These are phyloP conservation scores for Gryganskiella cystojenkinii DNA, from an alignment of 192 early-diverging fungal genomes.

Conservation along the genomic window DNA sequence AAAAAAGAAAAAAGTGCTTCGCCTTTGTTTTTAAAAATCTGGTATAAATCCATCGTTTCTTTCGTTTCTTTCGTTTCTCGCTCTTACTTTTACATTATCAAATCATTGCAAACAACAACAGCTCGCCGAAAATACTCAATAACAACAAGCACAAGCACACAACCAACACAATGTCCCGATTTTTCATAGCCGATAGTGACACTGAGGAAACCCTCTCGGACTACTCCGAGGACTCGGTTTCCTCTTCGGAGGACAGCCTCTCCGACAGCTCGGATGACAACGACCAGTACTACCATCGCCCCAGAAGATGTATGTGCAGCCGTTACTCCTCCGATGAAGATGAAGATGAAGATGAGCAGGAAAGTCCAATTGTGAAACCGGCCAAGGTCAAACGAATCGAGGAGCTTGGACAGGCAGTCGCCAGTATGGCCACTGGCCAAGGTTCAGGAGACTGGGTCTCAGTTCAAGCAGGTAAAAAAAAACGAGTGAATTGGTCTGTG, in stretches of 20 bases:
- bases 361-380: slow-evolving; percentile 83
- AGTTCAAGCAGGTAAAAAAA: slow-evolving; percentile 74
- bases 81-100: no score
- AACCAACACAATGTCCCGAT: slow-evolving; percentile 77
- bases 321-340: slow-evolving; percentile 68
- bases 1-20: neutral
- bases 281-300: slow-evolving; percentile 64
- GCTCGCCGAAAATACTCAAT: no score
- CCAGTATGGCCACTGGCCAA: slow-evolving; percentile 74
- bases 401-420: slow-evolving; percentile 77
- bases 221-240: slow-evolving; percentile 64
- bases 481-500: neutral
- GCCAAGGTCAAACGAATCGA: slow-evolving; percentile 90
- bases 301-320: no score
- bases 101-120: no score
- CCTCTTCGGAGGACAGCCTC: slow-evolving; percentile 46
- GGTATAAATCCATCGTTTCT: no score
- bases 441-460: slow-evolving; percentile 93
- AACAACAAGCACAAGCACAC: no score
- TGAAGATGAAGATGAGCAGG: slow-evolving; percentile 79
- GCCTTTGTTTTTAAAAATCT: no score
- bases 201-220: slow-evolving; percentile 72
- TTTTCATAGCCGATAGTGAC: slow-evolving; percentile 81
- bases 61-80: no score
- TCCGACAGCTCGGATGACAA: slow-evolving; percentile 63